Evolutionary conservation across 2,329 filamentous ascomycete genomes (phyloP).

Genomic region (Volutella citrinella): DNA sequence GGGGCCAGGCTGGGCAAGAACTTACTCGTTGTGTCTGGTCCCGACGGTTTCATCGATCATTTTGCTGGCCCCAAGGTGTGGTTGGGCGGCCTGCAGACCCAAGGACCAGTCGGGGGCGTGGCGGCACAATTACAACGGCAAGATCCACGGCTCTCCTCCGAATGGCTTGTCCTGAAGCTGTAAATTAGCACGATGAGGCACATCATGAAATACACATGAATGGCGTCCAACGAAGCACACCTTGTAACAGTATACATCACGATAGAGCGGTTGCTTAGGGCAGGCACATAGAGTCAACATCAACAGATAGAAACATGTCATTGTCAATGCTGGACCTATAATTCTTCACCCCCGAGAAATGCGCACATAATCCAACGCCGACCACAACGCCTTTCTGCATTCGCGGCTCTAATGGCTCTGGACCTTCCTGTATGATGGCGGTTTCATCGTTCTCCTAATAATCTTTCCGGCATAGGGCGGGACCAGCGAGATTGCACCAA

Average conservation of each 20-base stretch:
- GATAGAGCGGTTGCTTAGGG: no score
- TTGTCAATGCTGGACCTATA: slow-evolving; percentile 13
- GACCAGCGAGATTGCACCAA: slow-evolving; percentile 75
- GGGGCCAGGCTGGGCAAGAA: slow-evolving; percentile 45
- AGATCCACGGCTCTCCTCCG: slow-evolving; percentile 29
- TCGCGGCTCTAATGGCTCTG: slow-evolving; percentile 51
- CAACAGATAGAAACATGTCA: slow-evolving; percentile 14
- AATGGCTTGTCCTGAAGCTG: slow-evolving; percentile 54
- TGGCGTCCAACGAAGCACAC: no score
- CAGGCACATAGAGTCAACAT: slow-evolving; percentile 11
- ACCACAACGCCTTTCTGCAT: slow-evolving; percentile 9
- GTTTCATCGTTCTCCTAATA: slow-evolving; percentile 79
- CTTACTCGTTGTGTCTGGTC: slow-evolving; percentile 82
- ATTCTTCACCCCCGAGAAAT: slow-evolving; percentile 14
- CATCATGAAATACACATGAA: no score
- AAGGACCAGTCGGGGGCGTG: slow-evolving; percentile 71
- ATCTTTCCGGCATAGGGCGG: slow-evolving; percentile 87
- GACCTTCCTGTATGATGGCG: slow-evolving; percentile 93
- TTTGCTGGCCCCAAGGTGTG: slow-evolving; percentile 79
- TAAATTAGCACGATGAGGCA: slow-evolving; percentile 26
- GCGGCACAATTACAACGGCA: slow-evolving; percentile 57
- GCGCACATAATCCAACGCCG: slow-evolving; percentile 18
- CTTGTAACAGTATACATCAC: no score
- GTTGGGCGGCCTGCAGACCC: slow-evolving; percentile 67
- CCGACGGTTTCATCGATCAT: slow-evolving; percentile 81